Percentiles rank a stretch among this genome's conserved stretches.
These are phyloP conservation scores for Rhodosporidiobolus sp. DNA, from an alignment of 768 basidiomycete species.

Conservation along the genomic window DNA sequence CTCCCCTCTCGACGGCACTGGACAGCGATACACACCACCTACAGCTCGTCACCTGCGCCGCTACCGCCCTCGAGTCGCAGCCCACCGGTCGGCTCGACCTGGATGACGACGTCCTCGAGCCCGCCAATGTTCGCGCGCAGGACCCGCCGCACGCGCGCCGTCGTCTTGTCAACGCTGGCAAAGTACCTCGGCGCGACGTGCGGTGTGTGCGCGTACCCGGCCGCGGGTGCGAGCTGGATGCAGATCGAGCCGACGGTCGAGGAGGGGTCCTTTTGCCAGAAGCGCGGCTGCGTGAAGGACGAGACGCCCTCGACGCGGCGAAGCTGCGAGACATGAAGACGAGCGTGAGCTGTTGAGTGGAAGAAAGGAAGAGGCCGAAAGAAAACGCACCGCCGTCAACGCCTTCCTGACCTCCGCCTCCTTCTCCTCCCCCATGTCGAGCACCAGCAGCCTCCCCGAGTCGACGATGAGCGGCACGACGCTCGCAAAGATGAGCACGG, in stretches of 20 bases:
- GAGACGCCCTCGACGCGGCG: slow-evolving; percentile 70
- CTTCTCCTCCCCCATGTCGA: slow-evolving; percentile 67
- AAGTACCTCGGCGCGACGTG: slow-evolving; percentile 56
- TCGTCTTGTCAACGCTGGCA: slow-evolving; percentile 66
- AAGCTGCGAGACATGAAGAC: slow-evolving; percentile 55
- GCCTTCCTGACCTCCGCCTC: slow-evolving; percentile 52
- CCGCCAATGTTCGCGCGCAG: slow-evolving; percentile 72
- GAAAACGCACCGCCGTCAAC: slow-evolving; percentile 48
- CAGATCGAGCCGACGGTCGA: slow-evolving; percentile 86
- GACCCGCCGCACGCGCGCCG: slow-evolving; percentile 69
- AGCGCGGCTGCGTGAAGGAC: slow-evolving; percentile 74
- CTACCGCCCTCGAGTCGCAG: not conserved
- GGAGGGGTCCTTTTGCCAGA: slow-evolving; percentile 92
- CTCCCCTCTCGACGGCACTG: too few relatives aligned
- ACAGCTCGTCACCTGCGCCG: too few relatives aligned
- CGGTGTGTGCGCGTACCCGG: slow-evolving; percentile 57
- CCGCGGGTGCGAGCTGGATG: slow-evolving; percentile 72
- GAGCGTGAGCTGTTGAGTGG: not conserved
- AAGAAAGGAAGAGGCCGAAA: not conserved
- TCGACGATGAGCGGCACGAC: slow-evolving; percentile 94
- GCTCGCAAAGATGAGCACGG: slow-evolving; percentile 87
- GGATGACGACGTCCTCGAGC: slow-evolving; percentile 83
- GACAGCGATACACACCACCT: too few relatives aligned
- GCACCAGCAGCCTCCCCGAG: slow-evolving; percentile 77
- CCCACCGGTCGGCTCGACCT: slow-evolving; percentile 59